phyloP scores from a whole-genome alignment of 495 filamentous ascomycete genomes.

The Penicillium nucicola region DNA sequence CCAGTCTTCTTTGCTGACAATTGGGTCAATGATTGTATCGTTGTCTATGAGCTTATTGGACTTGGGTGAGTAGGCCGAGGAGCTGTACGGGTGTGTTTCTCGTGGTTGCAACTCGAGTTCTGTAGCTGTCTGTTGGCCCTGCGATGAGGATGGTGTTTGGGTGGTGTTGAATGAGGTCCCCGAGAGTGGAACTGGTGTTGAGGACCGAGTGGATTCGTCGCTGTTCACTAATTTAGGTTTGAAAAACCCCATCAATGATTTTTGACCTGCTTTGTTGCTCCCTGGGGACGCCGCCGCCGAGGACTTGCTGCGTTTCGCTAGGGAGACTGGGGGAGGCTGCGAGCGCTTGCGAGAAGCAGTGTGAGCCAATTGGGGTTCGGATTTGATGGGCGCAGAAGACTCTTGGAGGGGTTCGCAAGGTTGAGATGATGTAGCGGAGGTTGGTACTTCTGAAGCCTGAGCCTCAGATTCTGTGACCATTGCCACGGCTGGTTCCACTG shows the following conservation, averaged over 20 bases:
- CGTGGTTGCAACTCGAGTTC: neutral
- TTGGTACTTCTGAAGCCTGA: neutral
- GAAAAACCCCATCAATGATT: conserved; percentile 82
- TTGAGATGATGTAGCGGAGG: neutral
- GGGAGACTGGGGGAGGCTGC: conserved; percentile 8
- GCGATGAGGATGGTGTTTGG: neutral
- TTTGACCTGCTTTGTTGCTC: conserved; percentile 54
- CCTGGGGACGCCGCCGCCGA: conserved; percentile 12
- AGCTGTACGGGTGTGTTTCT: neutral
- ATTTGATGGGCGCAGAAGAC: neutral
- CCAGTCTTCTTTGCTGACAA: conserved; percentile 80
- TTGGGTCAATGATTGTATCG: conserved; percentile 59
- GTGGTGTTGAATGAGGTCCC: neutral
- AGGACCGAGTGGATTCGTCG: neutral
- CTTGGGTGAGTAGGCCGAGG: neutral
- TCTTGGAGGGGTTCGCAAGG: neutral
- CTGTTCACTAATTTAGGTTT: conserved; percentile 38
- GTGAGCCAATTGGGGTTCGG: conserved; percentile 6
- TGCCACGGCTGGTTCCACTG: neutral
- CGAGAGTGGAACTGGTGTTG: neutral
- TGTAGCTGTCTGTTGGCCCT: neutral
- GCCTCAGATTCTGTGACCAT: neutral
- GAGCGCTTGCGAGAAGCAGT: conserved; percentile 30
- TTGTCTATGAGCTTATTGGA: conserved; percentile 5
- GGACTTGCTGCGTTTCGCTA: conserved; percentile 50